Base-by-base conservation (phyloP, 805 yeast species). In the Candida khao-thaluensis region DNA sequence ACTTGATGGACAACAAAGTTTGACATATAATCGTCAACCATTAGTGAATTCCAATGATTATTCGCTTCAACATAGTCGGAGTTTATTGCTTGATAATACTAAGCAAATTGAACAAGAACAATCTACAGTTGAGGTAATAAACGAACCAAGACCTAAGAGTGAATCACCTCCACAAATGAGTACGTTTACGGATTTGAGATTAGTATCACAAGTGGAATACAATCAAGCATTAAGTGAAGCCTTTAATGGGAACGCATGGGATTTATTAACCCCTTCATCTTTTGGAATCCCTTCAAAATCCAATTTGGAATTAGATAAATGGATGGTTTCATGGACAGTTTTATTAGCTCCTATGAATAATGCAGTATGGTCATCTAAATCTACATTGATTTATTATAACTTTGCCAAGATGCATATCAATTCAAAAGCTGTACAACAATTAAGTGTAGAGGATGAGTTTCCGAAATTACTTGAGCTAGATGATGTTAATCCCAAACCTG, bases 261-360 rank as follows among this genome's bases (percentile, higher is more conserved):
- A 74, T 39, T 54, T 79, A 15, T 56, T 82, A 27, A 64, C 76
- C 0, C 87, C 87, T 0, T 64, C 79, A 2, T 63, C 76, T 1
- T 76, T 81, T 54, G 89, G 89, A 0, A 68, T 82, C 7, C 87
- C 87, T 0, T 81, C 84, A 53, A 76, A 74, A 47, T 72, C 81
- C 5, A 82, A 82, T 52, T 57, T 82, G 41, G 85, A 81, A 42
- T 59, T 82, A 25, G 89, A 82, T 51, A 79, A 75, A 56, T 82
- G 89, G 89, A 82, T 82, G 86, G 85, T 82, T 4, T 81, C 82
- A 15, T 82, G 89, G 89, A 79, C 89, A 0, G 85, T 82, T 8
- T 57, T 81, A 28, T 59, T 82, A 15, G 76, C 84, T 3, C 84
- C 85, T 1, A 70, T 77, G 34, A 71, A 70, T 35, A 76, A 79